phyloP scores from a whole-genome alignment of 805 yeast genomes.

The Lachancea mirantina region DNA sequence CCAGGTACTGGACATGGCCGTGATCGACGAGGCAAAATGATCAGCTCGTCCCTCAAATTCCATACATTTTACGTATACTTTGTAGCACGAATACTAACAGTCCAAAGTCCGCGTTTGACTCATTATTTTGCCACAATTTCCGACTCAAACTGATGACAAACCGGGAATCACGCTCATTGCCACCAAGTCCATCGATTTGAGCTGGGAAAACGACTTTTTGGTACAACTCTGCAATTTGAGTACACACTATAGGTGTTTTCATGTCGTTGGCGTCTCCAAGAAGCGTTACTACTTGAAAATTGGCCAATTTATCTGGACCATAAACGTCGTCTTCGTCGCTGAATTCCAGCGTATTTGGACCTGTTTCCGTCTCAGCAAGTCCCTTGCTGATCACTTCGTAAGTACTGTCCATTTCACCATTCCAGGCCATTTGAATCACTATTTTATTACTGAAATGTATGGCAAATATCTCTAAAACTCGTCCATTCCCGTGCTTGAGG shows the following conservation, averaged over 20 bases:
- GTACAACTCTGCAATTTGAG: conserved; percentile 36
- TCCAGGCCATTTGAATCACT: conserved; percentile 22
- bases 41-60: neutral
- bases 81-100: conserved; percentile 40
- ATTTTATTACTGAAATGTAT: conserved; percentile 23
- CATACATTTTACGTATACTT: conserved; percentile 24
- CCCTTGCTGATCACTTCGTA: conserved; percentile 34
- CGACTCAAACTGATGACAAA: conserved; percentile 41
- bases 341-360: conserved; percentile 1
- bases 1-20: conserved; percentile 87
- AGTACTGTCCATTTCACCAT: conserved; percentile 40
- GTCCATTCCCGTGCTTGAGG: conserved; percentile 1
- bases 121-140: conserved; percentile 37
- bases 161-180: conserved; percentile 6
- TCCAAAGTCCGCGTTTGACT: conserved; percentile 38
- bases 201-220: conserved; percentile 21
- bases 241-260: conserved; percentile 42
- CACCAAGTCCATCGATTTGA: conserved; percentile 2
- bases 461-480: conserved; percentile 13
- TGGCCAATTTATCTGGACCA: conserved; percentile 25
- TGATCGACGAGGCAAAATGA: conserved; percentile 45
- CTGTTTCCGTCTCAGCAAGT: conserved; percentile 12
- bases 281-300: conserved; percentile 40
- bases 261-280: conserved; percentile 43
- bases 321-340: conserved; percentile 14